These are phyloP conservation scores for Auricularia heimuer DNA, from an alignment of 768 basidiomycete species.

Conservation along the genomic window DNA sequence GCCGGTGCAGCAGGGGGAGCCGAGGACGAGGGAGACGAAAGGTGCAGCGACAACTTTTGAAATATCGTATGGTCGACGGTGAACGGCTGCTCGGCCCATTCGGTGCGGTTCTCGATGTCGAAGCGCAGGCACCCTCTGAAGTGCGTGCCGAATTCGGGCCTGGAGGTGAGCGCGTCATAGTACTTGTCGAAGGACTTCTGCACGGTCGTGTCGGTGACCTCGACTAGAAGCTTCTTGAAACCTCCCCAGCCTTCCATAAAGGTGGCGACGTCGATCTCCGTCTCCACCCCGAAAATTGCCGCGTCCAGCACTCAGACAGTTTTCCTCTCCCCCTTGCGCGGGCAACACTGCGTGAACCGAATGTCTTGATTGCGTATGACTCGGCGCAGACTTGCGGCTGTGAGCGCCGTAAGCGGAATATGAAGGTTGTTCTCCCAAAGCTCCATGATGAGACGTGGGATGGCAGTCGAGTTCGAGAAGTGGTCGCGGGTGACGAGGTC, in stretches of 20 bases:
- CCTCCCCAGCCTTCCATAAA: background rate
- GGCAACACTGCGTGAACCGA: background rate
- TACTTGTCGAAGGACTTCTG: background rate
- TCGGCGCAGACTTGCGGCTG: background rate
- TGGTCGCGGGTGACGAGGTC: background rate
- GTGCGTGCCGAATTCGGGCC: background rate
- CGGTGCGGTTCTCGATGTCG: background rate
- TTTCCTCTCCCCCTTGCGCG: background rate
- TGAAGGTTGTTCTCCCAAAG: background rate
- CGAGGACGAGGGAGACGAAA: background rate
- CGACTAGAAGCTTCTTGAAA: background rate
- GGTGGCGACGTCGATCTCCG: background rate
- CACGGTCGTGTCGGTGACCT: background rate
- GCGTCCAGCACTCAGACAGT: background rate
- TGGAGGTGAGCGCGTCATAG: background rate
- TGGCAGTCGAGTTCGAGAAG: background rate
- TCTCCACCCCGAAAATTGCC: background rate
- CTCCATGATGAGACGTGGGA: background rate
- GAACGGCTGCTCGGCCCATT: background rate
- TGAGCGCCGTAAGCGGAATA: background rate
- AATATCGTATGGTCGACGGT: background rate
- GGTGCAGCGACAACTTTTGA: background rate
- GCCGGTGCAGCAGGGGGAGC: background rate
- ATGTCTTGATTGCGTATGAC: background rate
- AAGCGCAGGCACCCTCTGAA: background rate